Conservation (phyloP, 2,329 filamentous ascomycete species). For the Geosmithia flava region DNA sequence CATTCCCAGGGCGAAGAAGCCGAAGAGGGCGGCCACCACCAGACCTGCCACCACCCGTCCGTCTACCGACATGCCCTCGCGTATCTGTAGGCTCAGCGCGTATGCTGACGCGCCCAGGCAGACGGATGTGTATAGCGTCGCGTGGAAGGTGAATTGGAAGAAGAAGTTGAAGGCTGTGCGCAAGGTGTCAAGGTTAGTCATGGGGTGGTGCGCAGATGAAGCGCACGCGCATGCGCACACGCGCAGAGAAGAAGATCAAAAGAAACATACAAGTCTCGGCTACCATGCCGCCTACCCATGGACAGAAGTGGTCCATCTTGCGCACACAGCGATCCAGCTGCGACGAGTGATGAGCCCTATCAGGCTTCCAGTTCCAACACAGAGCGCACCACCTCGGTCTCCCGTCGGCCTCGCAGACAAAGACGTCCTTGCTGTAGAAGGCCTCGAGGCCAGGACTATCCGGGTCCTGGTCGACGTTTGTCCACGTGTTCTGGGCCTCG, state of each 20-base stretch:
- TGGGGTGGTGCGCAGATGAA: too few species aligned
- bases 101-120: slow-evolving; percentile 51
- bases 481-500: slow-evolving; percentile 14
- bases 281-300: slow-evolving; percentile 91
- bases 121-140: slow-evolving; percentile 52
- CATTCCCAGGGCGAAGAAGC: slow-evolving; percentile 74
- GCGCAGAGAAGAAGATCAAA: not conserved
- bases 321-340: slow-evolving; percentile 70
- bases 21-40: slow-evolving; percentile 58
- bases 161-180: slow-evolving; percentile 74
- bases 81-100: slow-evolving; percentile 43
- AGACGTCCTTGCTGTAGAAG: slow-evolving; percentile 75
- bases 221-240: too few species aligned
- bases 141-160: slow-evolving; percentile 72
- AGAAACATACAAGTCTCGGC: slow-evolving; percentile 54
- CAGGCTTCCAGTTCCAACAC: slow-evolving; percentile 80
- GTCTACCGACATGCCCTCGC: slow-evolving; percentile 29
- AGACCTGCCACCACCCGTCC: slow-evolving; percentile 54
- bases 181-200: not conserved
- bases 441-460: slow-evolving; percentile 57
- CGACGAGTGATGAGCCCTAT: slow-evolving; percentile 76
- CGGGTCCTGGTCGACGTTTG: slow-evolving; percentile 31
- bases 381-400: slow-evolving; percentile 76
- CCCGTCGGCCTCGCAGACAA: slow-evolving; percentile 72
- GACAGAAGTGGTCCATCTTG: slow-evolving; percentile 95